A percentile compares a stretch with the other conserved stretches of the same genome.
Evolutionary conservation across 2,329 filamentous ascomycete species (phyloP).

Genomic region (Alternaria novae-zelandiae): DNA sequence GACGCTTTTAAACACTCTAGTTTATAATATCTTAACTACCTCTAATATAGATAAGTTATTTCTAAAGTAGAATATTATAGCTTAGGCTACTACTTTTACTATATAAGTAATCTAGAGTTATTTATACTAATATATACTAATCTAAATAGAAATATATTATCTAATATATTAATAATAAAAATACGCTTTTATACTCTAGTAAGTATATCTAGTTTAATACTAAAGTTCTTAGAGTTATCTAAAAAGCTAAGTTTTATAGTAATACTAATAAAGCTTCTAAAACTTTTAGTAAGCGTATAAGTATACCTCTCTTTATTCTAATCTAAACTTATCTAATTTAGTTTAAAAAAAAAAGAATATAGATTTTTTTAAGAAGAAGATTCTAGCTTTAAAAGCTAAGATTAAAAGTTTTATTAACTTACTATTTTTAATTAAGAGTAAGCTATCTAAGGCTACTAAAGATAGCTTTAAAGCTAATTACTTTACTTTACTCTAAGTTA

Average conservation of each 20-base stretch:
- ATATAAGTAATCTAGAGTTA: background rate
- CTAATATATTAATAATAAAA: background rate
- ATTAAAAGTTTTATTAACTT: background rate
- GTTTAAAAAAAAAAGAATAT: background rate
- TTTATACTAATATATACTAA: background rate
- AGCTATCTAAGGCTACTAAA: too few relatives aligned
- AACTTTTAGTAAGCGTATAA: background rate
- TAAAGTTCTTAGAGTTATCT: background rate
- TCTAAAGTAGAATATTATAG: background rate
- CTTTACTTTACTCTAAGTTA: too few relatives aligned
- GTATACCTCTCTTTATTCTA: background rate
- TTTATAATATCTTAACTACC: background rate
- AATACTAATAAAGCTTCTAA: background rate
- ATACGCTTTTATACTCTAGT: background rate
- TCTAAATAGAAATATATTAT: background rate
- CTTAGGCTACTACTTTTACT: background rate
- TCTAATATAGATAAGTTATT: background rate
- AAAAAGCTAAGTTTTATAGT: background rate
- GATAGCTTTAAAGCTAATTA: too few relatives aligned
- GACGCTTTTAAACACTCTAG: background rate
- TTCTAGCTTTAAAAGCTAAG: background rate
- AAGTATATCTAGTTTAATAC: background rate
- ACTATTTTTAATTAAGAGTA: too few relatives aligned
- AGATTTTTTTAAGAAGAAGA: background rate
- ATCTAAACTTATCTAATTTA: background rate